Base-by-base conservation (phyloP, 179 eudicot genomes). In the Beta lomatogona region DNA sequence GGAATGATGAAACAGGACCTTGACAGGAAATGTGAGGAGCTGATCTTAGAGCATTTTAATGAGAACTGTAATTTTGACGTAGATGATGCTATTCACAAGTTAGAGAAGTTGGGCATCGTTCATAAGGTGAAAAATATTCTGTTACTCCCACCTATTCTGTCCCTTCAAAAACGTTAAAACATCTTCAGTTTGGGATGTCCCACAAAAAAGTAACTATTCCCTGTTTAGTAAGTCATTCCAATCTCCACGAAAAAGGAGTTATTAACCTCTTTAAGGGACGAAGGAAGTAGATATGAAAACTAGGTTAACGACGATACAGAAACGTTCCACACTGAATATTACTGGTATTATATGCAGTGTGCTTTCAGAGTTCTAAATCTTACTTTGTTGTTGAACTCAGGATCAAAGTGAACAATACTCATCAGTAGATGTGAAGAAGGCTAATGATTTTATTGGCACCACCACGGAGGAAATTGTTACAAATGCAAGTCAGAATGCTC, bases 401-500 rank as follows among this genome's bases (percentile, higher is more conserved):
- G 97, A 93, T 80, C 61, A 90, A 50, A 81, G 85, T 66, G 96
- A 92, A 84, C 85, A 92, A 85, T 91, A 85, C 81, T 87, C 83
- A 45, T 88, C 91, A 73, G 94, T 93, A n/a, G 89, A 89, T 50
- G 80, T 94, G 28, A 90, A 85, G 89, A 91, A 91, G 64, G 99
- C 97, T 19, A 95, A 94, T 71, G 97, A 95, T 85, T 90, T 95
- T 46, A 92, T 95, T 52, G 97, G 99, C 63, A 90, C 91, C 74
- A 94, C 99, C 41, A 95, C 99, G 9, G 98, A 95, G 88, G 99
- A 94, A 83, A 86, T 93, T 71, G 97, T 94, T 77, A 81, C 86
- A 5, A 93, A 83, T 77, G 97, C 98, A 57, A 88, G 58, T 77
- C 89, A 82, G 80, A 83, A 73, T 65, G 69, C 66, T 78, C 66